phyloP scores from a whole-genome alignment of 257 asterid genomes.

The Solanum raphanifolium region DNA sequence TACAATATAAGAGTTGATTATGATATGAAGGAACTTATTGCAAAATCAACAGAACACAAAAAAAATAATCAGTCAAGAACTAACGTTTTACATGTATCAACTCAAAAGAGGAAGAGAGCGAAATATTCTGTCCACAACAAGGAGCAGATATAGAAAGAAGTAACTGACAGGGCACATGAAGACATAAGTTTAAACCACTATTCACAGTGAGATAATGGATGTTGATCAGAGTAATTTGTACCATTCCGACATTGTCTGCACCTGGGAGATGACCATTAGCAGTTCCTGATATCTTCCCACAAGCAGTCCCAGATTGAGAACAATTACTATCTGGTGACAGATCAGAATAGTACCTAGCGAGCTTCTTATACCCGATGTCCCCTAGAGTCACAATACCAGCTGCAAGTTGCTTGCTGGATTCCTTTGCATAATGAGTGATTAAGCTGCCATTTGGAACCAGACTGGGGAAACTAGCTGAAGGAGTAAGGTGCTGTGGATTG shows the following conservation, averaged over 20 bases:
- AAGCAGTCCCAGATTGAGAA: slow-evolving; percentile 36
- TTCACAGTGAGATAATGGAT: not conserved
- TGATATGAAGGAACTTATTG: not conserved
- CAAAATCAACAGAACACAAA: not conserved
- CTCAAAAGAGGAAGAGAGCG: not conserved
- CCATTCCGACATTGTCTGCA: slow-evolving; percentile 76
- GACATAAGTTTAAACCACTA: not conserved
- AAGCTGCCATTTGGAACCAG: slow-evolving; percentile 63
- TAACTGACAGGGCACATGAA: not conserved
- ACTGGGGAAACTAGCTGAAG: slow-evolving; percentile 46
- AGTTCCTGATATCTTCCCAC: slow-evolving; percentile 31
- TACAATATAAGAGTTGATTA: not conserved
- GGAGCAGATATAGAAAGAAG: not conserved
- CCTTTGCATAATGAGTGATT: slow-evolving; percentile 87
- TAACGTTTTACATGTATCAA: not conserved
- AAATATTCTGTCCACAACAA: not conserved
- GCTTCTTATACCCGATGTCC: slow-evolving; percentile 79
- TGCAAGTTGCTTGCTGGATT: slow-evolving; percentile 90
- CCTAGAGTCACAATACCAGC: slow-evolving; percentile 83
- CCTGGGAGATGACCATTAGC: slow-evolving; percentile 46
- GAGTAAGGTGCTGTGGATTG: slow-evolving; percentile 63
- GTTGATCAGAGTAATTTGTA: slow-evolving; percentile 13
- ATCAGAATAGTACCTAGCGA: slow-evolving; percentile 77
- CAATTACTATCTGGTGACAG: slow-evolving; percentile 50
- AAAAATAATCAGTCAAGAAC: not conserved